Percentiles rank a stretch among this genome's conserved stretches.
Evolutionary conservation across 1,139 yeast genomes (phyloP).

Genomic region (Suhomyces panamericanus): DNA sequence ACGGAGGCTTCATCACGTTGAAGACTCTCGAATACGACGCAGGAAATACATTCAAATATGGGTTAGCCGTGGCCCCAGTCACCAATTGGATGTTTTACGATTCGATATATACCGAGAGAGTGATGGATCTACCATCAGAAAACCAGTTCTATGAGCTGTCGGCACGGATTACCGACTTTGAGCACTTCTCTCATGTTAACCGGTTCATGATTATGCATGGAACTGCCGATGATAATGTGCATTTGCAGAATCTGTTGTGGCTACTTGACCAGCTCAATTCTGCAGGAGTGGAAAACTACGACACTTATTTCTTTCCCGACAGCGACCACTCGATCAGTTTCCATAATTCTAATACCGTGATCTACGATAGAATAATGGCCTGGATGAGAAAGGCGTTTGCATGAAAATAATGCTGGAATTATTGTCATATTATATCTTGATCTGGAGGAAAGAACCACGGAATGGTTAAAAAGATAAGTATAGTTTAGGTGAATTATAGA

Average conservation of each 20-base stretch:
- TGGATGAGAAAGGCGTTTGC: constrained; percentile 74
- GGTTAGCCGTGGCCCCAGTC: constrained; percentile 89
- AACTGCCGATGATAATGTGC: constrained; percentile 96
- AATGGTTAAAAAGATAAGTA: no score
- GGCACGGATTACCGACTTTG: constrained; percentile 49
- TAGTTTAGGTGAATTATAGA: no score
- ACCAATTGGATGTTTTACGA: constrained; percentile 82
- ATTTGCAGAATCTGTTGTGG: constrained; percentile 79
- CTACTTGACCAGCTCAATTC: constrained; percentile 70
- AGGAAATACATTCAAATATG: constrained; percentile 68
- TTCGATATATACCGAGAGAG: constrained; percentile 86
- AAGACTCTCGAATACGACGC: constrained; percentile 73
- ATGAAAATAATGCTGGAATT: no score
- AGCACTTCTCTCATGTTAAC: constrained; percentile 45
- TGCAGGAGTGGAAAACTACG: constrained; percentile 73
- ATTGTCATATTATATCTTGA: no score
- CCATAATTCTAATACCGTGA: constrained; percentile 76
- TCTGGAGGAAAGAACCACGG: no score
- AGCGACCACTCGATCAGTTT: constrained; percentile 80
- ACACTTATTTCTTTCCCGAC: constrained; percentile 89
- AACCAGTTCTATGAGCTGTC: constrained; percentile 51
- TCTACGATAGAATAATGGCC: constrained; percentile 67
- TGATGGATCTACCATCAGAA: constrained; percentile 68
- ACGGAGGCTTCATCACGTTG: constrained; percentile 79
- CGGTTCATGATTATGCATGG: constrained; percentile 91